Evolutionary conservation across 2,329 filamentous ascomycete genomes (phyloP).

Genomic region (Hirsutella rhossiliensis): DNA sequence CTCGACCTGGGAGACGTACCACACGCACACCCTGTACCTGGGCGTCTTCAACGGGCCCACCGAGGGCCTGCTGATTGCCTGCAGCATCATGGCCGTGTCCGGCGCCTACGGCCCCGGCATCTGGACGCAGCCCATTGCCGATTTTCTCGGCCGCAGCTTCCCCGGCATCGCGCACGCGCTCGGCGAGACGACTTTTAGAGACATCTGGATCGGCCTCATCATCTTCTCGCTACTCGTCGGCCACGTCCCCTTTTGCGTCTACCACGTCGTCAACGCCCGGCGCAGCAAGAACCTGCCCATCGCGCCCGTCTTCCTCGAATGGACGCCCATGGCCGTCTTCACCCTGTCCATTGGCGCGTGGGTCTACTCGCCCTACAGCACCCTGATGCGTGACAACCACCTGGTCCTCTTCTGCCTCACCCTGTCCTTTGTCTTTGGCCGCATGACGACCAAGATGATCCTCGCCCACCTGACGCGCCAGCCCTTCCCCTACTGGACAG

Average conservation of each 20-base stretch:
- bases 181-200: conserved; percentile 63
- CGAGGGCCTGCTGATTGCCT: conserved; percentile 85
- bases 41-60: conserved; percentile 96
- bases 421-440: conserved; percentile 93
- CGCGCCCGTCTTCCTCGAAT: conserved; percentile 78
- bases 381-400: conserved; percentile 70
- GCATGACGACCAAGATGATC: conserved; percentile 98
- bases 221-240: conserved; percentile 51
- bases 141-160: conserved; percentile 46
- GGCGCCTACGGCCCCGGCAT: conserved; percentile 81
- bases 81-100: conserved; percentile 72
- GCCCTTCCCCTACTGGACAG: conserved; percentile 93
- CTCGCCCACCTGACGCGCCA: conserved; percentile 87
- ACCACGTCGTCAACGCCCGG: conserved; percentile 73
- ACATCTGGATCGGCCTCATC: conserved; percentile 75
- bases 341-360: conserved; percentile 64
- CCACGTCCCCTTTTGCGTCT: conserved; percentile 81
- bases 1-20: conserved; percentile 98
- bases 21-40: conserved; percentile 93
- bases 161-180: conserved; percentile 45
- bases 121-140: conserved; percentile 66
- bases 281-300: conserved; percentile 60
- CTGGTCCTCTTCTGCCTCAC: conserved; percentile 86
- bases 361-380: conserved; percentile 84
- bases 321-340: conserved; percentile 82